Evolutionary conservation across 768 basidiomycete species (phyloP).

Genomic region (Trametes punicea): DNA sequence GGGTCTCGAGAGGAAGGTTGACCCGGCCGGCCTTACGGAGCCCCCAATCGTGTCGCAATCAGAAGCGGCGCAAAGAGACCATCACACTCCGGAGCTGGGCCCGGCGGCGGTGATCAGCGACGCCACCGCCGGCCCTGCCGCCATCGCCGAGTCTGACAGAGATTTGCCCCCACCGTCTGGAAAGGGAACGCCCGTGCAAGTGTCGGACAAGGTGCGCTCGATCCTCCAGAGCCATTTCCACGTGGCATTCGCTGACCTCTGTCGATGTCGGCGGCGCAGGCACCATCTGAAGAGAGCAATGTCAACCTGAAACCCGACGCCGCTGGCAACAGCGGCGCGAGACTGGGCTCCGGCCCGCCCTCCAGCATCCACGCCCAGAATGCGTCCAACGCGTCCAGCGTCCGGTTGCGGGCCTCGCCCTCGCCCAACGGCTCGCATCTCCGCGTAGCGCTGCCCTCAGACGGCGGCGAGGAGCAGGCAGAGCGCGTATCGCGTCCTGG

Average conservation of each 20-base stretch:
- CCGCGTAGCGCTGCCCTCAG: background rate
- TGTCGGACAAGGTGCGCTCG: background rate
- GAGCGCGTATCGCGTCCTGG: background rate
- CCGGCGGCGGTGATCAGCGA: slow-evolving; percentile 15
- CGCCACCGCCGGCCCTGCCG: slow-evolving; percentile 3
- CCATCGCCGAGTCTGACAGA: background rate
- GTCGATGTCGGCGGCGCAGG: background rate
- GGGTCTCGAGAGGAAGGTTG: slow-evolving; percentile 8
- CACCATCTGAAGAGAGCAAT: background rate
- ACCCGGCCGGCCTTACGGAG: background rate
- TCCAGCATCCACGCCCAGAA: background rate
- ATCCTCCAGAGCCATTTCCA: background rate
- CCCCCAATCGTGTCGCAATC: background rate
- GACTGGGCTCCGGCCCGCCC: background rate
- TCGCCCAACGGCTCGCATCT: background rate
- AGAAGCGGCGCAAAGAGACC: background rate
- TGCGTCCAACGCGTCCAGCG: background rate
- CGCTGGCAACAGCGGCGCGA: background rate
- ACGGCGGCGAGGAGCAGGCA: background rate
- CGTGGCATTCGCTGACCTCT: background rate
- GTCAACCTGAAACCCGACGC: slow-evolving; percentile 10
- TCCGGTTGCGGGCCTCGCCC: background rate
- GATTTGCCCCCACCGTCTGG: background rate
- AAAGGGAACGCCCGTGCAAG: background rate
- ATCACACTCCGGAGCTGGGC: slow-evolving; percentile 10